Base-by-base conservation (phyloP, 108 stramenopile genomes). In the Cyclotella cryptica region DNA sequence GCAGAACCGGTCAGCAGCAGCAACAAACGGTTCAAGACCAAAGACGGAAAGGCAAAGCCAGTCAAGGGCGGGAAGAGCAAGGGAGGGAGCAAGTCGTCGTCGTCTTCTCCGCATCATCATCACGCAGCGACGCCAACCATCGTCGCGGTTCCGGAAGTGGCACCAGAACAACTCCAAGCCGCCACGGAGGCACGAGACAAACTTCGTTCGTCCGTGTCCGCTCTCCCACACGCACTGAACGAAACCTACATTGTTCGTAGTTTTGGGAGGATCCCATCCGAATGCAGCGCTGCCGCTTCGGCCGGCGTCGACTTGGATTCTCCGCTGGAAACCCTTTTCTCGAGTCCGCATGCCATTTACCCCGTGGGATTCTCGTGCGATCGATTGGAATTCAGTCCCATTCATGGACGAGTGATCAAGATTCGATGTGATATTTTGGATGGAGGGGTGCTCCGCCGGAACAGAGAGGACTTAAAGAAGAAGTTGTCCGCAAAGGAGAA, bases 301-400 rank as follows among this genome's bases (percentile, higher is more conserved):
- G n/a, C 9, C 15, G 47, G 47, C n/a, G 9, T 17, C 47, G n/a
- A 49, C 9, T 49, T 49, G 3, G 47, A 49, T 6, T 35, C 35
- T 2, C 35, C 35, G 35, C 15, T 72, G 42, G 72, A 79, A 40
- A 69, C 72, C 1, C 28, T 51, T 11, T 94, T 85, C 77, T 89
- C 86, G 13, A 90, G 80, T 55, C 70, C 88, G 15, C 79, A 54
- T 43, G 74, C 90, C 10, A 68, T 95, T 21, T 90, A 84, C 54
- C 90, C 94, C 14, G 83, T 95, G 9, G 94, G 94, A 49, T 95
- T 92, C 58, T 93, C 90, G 21, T 93, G 90, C 63, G 94, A 95
- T 83, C 81, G 92, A 39, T 89, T 82, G 69, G 92, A 93, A 63
- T 93, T 89, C 64, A 86, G 86, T 49, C 94, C 94, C 2, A 76